A percentile compares a stretch with the other conserved stretches of the same genome.
phyloP scores from a whole-genome alignment of 2,329 filamentous ascomycete genomes.

The Aspergillus spinulosporus region DNA sequence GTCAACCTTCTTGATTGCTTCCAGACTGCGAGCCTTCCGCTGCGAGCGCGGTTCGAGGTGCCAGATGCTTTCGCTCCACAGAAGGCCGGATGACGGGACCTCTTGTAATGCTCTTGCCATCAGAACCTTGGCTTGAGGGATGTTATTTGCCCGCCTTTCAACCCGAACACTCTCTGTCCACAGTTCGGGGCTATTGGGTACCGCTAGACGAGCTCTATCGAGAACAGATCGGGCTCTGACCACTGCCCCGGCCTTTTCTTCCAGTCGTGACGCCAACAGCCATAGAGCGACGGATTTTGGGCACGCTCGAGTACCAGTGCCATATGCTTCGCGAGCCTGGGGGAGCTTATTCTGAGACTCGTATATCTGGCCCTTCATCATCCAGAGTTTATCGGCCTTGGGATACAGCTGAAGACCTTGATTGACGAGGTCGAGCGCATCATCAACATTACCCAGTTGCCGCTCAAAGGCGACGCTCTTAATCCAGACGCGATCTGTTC shows the following conservation, averaged over 20 bases:
- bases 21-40: constrained; percentile 83
- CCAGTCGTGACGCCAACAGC: constrained; percentile 83
- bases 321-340: constrained; percentile 87
- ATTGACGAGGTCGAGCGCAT: constrained; percentile 81
- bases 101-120: constrained; percentile 95
- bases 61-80: constrained; percentile 96
- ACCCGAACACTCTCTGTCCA: constrained; percentile 95
- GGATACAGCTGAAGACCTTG: constrained; percentile 87
- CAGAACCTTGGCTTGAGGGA: constrained; percentile 78
- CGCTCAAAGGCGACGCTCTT: constrained; percentile 93
- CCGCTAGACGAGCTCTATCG: constrained; percentile 82
- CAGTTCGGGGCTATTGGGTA: constrained; percentile 78
- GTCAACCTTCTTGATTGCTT: constrained; percentile 96
- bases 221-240: constrained; percentile 94
- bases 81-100: constrained; percentile 78
- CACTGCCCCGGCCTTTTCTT: constrained; percentile 77
- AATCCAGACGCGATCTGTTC: constrained; percentile 96
- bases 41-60: constrained; percentile 88
- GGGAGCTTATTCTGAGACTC: constrained; percentile 75
- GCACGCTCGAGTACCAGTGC: constrained; percentile 81
- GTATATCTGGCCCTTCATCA: constrained; percentile 99
- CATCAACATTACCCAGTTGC: constrained; percentile 74
- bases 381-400: constrained; percentile 84
- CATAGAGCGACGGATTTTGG: constrained; percentile 82
- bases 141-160: constrained; percentile 82